Evolutionary conservation across 805 yeast species (phyloP).

Genomic region (Yamadazyma akitaensis): DNA sequence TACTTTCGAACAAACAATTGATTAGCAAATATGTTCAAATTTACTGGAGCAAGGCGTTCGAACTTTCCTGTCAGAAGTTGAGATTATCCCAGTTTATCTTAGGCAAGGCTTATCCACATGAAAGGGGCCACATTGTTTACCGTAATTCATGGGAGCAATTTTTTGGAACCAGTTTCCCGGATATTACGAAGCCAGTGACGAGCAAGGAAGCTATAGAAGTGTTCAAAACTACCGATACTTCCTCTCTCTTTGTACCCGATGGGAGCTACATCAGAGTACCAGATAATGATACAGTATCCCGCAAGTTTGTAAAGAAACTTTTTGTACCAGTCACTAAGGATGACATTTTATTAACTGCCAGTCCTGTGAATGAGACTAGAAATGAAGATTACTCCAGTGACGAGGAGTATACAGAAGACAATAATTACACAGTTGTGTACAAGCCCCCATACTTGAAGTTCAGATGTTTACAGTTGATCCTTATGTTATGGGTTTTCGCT

Average conservation of each 20-base stretch:
- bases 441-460: constrained; percentile 73
- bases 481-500: constrained; percentile 47
- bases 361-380: constrained; percentile 1
- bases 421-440: constrained; percentile 71
- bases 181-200: constrained; percentile 51
- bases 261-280: constrained; percentile 89
- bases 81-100: constrained; percentile 80
- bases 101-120: constrained; percentile 57
- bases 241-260: constrained; percentile 69
- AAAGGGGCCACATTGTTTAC: constrained; percentile 66
- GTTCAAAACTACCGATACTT: constrained; percentile 41
- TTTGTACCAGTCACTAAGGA: constrained; percentile 83
- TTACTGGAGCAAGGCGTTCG: constrained; percentile 65
- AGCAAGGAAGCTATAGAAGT: constrained; percentile 40
- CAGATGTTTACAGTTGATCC: constrained; percentile 51
- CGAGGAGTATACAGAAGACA: constrained; percentile 33
- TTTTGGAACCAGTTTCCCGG: constrained; percentile 43
- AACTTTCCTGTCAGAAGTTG: constrained; percentile 50
- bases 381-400: constrained; percentile 20
- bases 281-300: constrained; percentile 68
- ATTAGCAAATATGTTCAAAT: constrained; percentile 34
- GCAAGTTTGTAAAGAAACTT: constrained; percentile 58
- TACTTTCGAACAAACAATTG: background rate
- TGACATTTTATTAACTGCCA: constrained; percentile 50
- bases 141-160: constrained; percentile 47